Base-by-base conservation (phyloP, 148 eudicot species). In the Bassia scoparia region DNA sequence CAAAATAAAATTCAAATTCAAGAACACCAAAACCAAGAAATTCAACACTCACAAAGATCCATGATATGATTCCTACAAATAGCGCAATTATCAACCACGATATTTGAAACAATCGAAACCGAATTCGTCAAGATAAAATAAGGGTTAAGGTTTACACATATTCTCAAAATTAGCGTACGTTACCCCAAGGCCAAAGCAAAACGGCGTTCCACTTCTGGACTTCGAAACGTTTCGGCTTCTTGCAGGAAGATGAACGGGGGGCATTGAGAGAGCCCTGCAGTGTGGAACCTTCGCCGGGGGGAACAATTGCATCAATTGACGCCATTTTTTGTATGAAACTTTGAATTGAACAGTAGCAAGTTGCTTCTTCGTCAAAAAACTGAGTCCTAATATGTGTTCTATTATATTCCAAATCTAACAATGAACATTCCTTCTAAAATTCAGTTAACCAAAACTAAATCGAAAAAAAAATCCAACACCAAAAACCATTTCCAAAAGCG, bases 161-260 rank as follows among this genome's bases (percentile, higher is more conserved):
- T n/a, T n/a, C n/a, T 12, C 5, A 4, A 12, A 34, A 24, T 17
- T 5, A 1, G 15, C 17, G 54, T 5, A 18, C 0, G 24, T 38
- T 61, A 79, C 98, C 98, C 97, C 98, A 93, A 67, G 98, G 97
- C 98, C 98, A 93, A 12, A 90, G 98, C 74, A 97, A 69, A 27
- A 93, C 98, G 58, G 95, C 98, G 84, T 89, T 93, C 98, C 98
- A 93, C 81, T 93, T 93, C 54, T 93, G 90, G 80, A 93, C 89
- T 77, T 93, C 98, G 68, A 93, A 93, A 10, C 97, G 94, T 84
- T 90, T 90, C 12, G 87, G 55, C 52, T 89, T 90, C 82, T 90
- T 93, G 20, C 87, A 77, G 1, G 89, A 90, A 56, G 96, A 55
- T 18, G 86, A 88, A 37, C 89, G 12, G 14, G 8, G 10, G 12